Evolutionary conservation across 768 basidiomycete species (phyloP), one percentile per base, ranked within the genome.

Genomic region (Kwoniella mangroviensis): DNA sequence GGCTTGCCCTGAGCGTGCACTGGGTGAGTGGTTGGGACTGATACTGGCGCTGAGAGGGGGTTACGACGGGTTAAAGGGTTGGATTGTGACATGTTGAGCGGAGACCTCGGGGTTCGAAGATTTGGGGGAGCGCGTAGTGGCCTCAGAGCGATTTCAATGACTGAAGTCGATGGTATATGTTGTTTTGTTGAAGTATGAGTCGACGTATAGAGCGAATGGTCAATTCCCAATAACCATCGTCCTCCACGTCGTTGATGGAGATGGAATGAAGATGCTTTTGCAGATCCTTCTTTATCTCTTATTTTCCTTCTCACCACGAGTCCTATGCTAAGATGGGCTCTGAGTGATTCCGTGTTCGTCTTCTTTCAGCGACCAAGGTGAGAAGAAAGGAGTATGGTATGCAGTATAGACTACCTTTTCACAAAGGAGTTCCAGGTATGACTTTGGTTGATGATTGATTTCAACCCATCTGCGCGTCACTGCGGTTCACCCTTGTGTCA

Each of bases 11-110:
- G 45, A 6, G 49, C 54, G 26, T 49, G 64, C 49, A 59, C 59
- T 53, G 67, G 59, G 42, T 57, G 41, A 49, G 45, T 28, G 45
- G 56, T 58, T 21, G 65, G 24, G 12, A 59, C 42, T 4, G 54
- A 45, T 49, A 62, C 43, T 7, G 65, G 58, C 13, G 70, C 28
- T 9, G 61, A 64, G 21, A 53, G 65, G 4, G 58, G 64, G 24
- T 59, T 52, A 49, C 64, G 52, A n/a, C 52, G 65, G 17, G 65
- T 68, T 15, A 60, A 22, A 11, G 65, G 65, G 22, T 60, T 62
- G 9, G 58, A 40, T 41, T 56, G 59, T 22, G 58, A 53, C 45
- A 49, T 49, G 45, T 49, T 49, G 45, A 49, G 45, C 34, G 34
- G 9, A 49, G 19, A 15, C 11, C 13, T 19, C 45, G 45, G 45